These are phyloP conservation scores for Teratosphaeria gauchensis DNA, from an alignment of 2,329 filamentous ascomycete genomes.

Conservation along the genomic window DNA sequence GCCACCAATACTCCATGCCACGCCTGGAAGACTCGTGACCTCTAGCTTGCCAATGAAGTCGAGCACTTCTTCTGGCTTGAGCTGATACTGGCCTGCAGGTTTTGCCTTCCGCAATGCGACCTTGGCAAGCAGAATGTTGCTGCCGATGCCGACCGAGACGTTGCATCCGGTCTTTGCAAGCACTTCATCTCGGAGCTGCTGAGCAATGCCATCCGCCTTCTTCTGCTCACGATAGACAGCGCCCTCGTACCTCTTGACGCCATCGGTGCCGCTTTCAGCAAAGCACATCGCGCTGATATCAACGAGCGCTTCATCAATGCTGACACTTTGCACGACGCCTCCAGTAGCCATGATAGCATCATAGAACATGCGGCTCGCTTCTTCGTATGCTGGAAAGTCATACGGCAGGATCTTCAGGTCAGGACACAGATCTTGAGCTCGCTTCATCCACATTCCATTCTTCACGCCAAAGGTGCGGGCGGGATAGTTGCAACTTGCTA, in stretches of 20 bases:
- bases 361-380: conserved; percentile 81
- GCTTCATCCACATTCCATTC: conserved; percentile 99
- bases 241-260: conserved; percentile 54
- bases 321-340: conserved; percentile 87
- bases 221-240: conserved; percentile 69
- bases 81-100: conserved; percentile 82
- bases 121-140: conserved; percentile 84
- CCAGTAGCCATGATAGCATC: conserved; percentile 69
- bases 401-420: conserved; percentile 86
- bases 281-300: conserved; percentile 69
- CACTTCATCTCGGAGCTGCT: conserved; percentile 56
- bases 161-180: conserved; percentile 69
- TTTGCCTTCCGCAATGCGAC: conserved; percentile 86
- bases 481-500: conserved; percentile 94
- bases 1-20: conserved; percentile 79
- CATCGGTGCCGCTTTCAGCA: conserved; percentile 55
- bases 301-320: conserved; percentile 86
- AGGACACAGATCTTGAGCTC: conserved; percentile 71
- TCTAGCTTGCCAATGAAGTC: conserved; percentile 67
- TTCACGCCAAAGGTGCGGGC: conserved; percentile 79
- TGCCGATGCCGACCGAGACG: conserved; percentile 86
- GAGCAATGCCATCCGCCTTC: conserved; percentile 63
- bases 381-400: conserved; percentile 90
- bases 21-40: conserved; percentile 76
- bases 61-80: conserved; percentile 71